Base-by-base conservation (phyloP, 2,329 filamentous ascomycete genomes). In the Cadophora sp. region DNA sequence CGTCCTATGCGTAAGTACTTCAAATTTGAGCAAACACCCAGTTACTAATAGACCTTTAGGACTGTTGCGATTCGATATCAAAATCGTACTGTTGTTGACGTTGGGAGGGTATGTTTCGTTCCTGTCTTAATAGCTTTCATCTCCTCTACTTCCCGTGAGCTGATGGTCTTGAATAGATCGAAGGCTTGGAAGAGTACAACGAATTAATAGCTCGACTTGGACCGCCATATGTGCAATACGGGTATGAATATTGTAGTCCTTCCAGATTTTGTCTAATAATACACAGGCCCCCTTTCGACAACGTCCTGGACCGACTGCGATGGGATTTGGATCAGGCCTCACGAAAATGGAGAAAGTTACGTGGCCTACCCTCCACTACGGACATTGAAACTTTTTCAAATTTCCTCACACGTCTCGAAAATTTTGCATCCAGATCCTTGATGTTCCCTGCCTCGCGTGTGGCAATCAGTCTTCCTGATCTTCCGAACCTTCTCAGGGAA, bases 41-140 rank as follows among this genome's bases (percentile, higher is more conserved):
- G 55, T 1, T 12, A n/a, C 34, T 61, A 4, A 55, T 12, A 19
- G 19, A n/a, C 14, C 0, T 26, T 3, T 58, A 71, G 68, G 5
- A 71, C 68, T 50, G 63, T 60, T 14, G 65, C 68, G 14, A 67
- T 71, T 9, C 34, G 63, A 26, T 71, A 71, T 60, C 60, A 68
- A 24, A 68, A 69, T 58, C 37, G 53, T 11, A 62, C 65, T 5
- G 16, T 62, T 16, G 55, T 64, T 19, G 63, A 68, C 64, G 46
- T 71, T 19, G 62, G 26, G 9, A 58, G 48, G 24, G 67, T 71
- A 51, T 34, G 62, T 65, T 4, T n/a, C 9, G 4, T 50, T n/a
- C 4, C 2, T 29, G 1, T n/a, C 8, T 3, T 48, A 11, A 5
- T 11, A 0, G 4, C 8, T 26, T 27, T 46, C 19, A 4, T 50